Evolutionary conservation across 192 early-diverging fungal species (phyloP).

Genomic region (Coemansia guatemalensis): DNA sequence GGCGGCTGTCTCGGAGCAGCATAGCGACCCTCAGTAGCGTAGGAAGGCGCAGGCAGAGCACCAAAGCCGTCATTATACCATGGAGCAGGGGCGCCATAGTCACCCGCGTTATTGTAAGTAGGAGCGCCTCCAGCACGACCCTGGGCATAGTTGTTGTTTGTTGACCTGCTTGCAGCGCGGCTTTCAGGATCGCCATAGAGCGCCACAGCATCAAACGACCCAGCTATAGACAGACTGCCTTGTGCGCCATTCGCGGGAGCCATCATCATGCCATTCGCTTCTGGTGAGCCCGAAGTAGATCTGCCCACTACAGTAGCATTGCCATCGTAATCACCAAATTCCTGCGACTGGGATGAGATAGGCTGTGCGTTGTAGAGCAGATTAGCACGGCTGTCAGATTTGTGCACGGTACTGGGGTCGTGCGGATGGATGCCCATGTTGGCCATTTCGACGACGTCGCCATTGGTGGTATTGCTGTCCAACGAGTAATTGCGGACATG

Average conservation of each 20-base stretch:
- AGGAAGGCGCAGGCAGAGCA: background rate
- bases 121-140: background rate
- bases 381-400: slow-evolving; percentile 33
- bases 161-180: background rate
- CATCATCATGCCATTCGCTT: background rate
- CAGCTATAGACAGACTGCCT: background rate
- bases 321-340: slow-evolving; percentile 17
- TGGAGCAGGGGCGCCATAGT: background rate
- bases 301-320: slow-evolving; percentile 20
- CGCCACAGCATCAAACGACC: background rate
- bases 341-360: slow-evolving; percentile 8
- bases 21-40: slow-evolving; percentile 1
- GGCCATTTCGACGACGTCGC: slow-evolving; percentile 28
- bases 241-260: background rate
- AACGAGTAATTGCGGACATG: slow-evolving; percentile 39
- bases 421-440: slow-evolving; percentile 5
- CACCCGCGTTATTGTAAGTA: background rate
- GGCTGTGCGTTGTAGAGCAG: slow-evolving; percentile 36
- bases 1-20: background rate
- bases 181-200: background rate
- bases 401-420: background rate
- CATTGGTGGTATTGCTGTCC: slow-evolving; percentile 31
- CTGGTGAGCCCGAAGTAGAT: slow-evolving; percentile 9
- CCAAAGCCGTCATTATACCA: background rate
- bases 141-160: background rate